Conservation (phyloP, 768 basidiomycete genomes). For the Macrocybe gigantea region DNA sequence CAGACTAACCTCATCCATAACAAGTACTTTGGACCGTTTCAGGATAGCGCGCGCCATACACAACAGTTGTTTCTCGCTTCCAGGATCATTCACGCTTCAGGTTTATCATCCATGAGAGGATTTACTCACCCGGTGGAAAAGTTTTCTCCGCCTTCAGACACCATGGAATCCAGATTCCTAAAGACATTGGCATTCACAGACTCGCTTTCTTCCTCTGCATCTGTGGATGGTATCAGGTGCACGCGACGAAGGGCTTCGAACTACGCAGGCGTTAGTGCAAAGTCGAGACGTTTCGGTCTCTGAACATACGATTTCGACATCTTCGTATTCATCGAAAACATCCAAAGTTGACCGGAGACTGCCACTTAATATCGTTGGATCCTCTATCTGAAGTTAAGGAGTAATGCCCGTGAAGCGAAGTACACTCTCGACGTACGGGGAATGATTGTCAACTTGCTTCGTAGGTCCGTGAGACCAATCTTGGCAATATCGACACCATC, state of each 20-base stretch:
- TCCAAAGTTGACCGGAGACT: slow-evolving; percentile 77
- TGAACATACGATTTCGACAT: slow-evolving; percentile 65
- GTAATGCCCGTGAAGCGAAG: not conserved
- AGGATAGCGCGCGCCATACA: slow-evolving; percentile 85
- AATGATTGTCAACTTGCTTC: slow-evolving; percentile 64
- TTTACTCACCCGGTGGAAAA: slow-evolving; percentile 70
- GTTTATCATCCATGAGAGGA: not conserved
- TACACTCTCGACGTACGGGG: slow-evolving; percentile 43
- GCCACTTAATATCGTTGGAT: slow-evolving; percentile 84
- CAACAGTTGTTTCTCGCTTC: slow-evolving; percentile 70
- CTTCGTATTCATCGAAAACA: slow-evolving; percentile 82
- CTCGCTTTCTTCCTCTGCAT: slow-evolving; percentile 38
- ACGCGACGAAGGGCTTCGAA: slow-evolving; percentile 82
- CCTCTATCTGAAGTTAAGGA: slow-evolving; percentile 46
- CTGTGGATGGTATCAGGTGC: slow-evolving; percentile 65
- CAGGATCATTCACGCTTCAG: not conserved
- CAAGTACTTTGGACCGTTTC: slow-evolving; percentile 63
- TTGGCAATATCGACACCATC: slow-evolving; percentile 77
- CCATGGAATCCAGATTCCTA: slow-evolving; percentile 65
- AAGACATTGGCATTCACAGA: slow-evolving; percentile 70
- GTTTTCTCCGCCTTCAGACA: slow-evolving; percentile 85
- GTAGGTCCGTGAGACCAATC: slow-evolving; percentile 78
- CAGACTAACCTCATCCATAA: slow-evolving; percentile 70
- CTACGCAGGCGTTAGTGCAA: slow-evolving; percentile 24
- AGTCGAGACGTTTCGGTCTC: too few relatives aligned